Evolutionary conservation across 108 stramenopile species (phyloP), one percentile per base, ranked within the genome.

Genomic region (Cyclotella distinguenda): DNA sequence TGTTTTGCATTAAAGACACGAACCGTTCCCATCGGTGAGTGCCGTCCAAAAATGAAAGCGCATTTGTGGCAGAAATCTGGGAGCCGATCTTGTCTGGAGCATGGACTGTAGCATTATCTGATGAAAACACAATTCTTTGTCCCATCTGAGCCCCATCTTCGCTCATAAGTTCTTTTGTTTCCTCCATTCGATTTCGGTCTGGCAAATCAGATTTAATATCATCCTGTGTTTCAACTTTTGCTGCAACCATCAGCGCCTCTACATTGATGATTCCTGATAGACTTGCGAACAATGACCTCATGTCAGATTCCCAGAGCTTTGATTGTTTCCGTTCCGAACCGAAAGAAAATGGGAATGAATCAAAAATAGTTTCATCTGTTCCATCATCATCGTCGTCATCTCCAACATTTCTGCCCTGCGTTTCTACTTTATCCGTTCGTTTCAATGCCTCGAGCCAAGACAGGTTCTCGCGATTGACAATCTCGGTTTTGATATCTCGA

Each of bases 21-120:
- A 79, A 79, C 22, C 62, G 45, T 38, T 74, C 78, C 78, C 78
- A 79, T 23, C 67, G 35, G 26, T 70, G 40, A 7, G 66, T 59
- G 28, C 68, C 68, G 27, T 78, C 77, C 13, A 78, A 27, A 42
- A 74, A 79, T 32, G 78, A 68, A 64, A 79, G 68, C 25, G 49
- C 33, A 46, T 50, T 51, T 32, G 49, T 34, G 18, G 44, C 36
- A 12, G 68, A 52, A 21, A 19, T 7, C 43, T 15, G 13, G 19
- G 11, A 30, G 7, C n/a, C 31, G 3, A 30, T 33, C 7, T 12
- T 4, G 31, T 3, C 30, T 16, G 3, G 52, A 13, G 31, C 1
- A 30, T 32, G 13, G 19, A 30, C 58, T 40, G 21, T 27, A 31
- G 56, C 35, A 21, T 34, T 52, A 4, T 43, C 63, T 25, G 38